Evolutionary conservation across 2,329 filamentous ascomycete genomes (phyloP), one percentile per base, ranked within the genome.

Genomic region (Falciphora oryzae): DNA sequence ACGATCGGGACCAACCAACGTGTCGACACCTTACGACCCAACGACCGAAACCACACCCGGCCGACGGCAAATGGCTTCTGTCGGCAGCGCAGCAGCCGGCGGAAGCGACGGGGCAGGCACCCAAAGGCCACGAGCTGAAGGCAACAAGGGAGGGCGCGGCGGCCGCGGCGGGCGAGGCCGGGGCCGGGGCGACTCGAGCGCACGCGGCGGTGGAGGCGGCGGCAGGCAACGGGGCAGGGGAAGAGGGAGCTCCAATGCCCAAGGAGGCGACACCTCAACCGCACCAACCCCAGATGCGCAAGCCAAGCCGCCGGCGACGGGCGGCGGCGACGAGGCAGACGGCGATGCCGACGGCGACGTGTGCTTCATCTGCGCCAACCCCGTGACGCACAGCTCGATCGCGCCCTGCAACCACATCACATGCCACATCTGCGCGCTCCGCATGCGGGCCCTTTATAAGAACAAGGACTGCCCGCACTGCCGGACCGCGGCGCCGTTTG

Each of bases 381-480:
- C 89, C 2, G 89, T 99, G 61, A 87, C 90, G 61, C 93, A 98
- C 79, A 88, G 92, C 71, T 90, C 93, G 13, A 87, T 99, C 68
- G 88, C 93, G 38, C 94, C 95, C 27, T 99, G 95, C 78, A 98
- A 97, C 76, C 95, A 99, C 78, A 86, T 91, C 65, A 97, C 94
- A 61, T 99, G 95, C 75, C 95, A 99, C 78, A 97, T 98, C 69
- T 99, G 95, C 76, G 89, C 93, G 13, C 79, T 99, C 70, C 86
- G 95, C 66, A 86, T 98, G 85, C 86, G 95, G 70, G 95, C 94
- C 1, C 80, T 99, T 59, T 99, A 98, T 79, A 98, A 97, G 81
- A 96, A 89, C 66, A 96, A 96, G 76, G 91, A 93, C 68, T 99
- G 95, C 77, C 91, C 93, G n/a, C 93, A 98, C 76, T 99, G 95